phyloP scores from a whole-genome alignment of 305 asterid species.

The Salvia sclarea region DNA sequence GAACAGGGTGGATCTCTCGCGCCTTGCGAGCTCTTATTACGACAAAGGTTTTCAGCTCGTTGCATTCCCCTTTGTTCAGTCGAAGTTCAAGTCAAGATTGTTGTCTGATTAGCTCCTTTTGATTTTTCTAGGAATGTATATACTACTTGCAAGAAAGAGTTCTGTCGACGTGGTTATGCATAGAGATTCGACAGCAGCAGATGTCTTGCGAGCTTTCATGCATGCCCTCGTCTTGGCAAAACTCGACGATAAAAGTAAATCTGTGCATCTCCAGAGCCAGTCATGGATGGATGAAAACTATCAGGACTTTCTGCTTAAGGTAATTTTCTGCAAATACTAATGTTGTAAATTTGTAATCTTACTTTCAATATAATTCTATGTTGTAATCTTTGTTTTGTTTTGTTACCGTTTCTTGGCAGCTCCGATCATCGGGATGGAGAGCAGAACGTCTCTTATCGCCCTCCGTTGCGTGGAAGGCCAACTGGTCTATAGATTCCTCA shows the following conservation, averaged over 20 bases:
- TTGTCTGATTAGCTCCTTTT: conserved; percentile 29
- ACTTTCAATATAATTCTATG: not conserved
- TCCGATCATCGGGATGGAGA: conserved; percentile 76
- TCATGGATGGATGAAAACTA: conserved; percentile 81
- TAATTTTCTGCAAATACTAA: conserved; percentile 23
- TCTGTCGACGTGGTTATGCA: conserved; percentile 58
- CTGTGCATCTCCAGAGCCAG: conserved; percentile 61
- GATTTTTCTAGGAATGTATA: conserved; percentile 55
- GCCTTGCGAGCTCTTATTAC: conserved; percentile 62
- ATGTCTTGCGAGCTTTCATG: conserved; percentile 66
- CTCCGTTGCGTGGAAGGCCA: conserved; percentile 88
- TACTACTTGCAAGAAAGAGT: conserved; percentile 56
- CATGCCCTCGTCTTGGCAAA: conserved; percentile 75
- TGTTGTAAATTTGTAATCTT: conserved; percentile 3
- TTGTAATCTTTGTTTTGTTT: not conserved
- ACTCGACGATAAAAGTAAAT: conserved; percentile 41
- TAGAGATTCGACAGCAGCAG: conserved; percentile 74
- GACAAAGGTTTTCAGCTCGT: conserved; percentile 57
- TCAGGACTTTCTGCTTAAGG: conserved; percentile 59
- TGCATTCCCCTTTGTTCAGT: conserved; percentile 19
- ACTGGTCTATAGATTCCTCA: conserved; percentile 55
- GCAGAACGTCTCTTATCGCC: conserved; percentile 83
- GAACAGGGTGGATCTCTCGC: conserved; percentile 63
- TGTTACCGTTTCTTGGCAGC: conserved; percentile 56
- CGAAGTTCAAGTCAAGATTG: conserved; percentile 19